These are phyloP conservation scores for Scalesia atractyloides DNA, from an alignment of 129 eudicot species.

Conservation along the genomic window DNA sequence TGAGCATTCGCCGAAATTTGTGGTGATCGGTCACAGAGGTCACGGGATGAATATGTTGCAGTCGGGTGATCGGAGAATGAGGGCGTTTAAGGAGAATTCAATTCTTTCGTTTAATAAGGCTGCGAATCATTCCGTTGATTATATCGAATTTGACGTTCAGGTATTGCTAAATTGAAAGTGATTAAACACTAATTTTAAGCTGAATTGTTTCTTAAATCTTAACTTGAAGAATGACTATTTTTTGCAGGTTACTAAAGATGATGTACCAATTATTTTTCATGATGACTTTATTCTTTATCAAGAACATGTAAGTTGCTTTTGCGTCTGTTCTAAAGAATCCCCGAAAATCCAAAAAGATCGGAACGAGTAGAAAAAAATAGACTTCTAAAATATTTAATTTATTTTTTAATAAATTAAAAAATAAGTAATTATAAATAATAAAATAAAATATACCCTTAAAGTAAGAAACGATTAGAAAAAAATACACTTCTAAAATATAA, in stretches of 20 bases:
- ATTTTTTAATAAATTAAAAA: too few species aligned
- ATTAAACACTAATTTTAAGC: too few species aligned
- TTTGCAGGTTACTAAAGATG: slow-evolving; percentile 79
- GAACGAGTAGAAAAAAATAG: too few species aligned
- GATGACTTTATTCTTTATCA: slow-evolving; percentile 72
- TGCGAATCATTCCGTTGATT: slow-evolving; percentile 58
- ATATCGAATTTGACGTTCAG: slow-evolving; percentile 95
- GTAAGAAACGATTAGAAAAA: too few species aligned
- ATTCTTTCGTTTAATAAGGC: slow-evolving; percentile 81
- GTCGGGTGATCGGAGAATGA: slow-evolving; percentile 83
- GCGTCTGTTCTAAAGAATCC: too few species aligned
- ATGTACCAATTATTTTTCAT: slow-evolving; percentile 73
- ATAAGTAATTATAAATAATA: too few species aligned
- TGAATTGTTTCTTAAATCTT: too few species aligned
- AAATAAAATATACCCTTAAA: too few species aligned
- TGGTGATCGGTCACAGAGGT: slow-evolving; percentile 92
- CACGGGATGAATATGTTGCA: slow-evolving; percentile 83
- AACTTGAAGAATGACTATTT: too few species aligned
- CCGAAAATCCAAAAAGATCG: too few species aligned
- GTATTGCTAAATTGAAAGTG: slow-evolving; percentile 23
- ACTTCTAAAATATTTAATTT: too few species aligned
- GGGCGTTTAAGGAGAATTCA: slow-evolving; percentile 73
- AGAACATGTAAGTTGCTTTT: slow-evolving; percentile 53
- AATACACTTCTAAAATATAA: too few species aligned
- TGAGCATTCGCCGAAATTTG: slow-evolving; percentile 45